Base-by-base conservation (phyloP, 768 basidiomycete species). In the Lentinula aciculospora region DNA sequence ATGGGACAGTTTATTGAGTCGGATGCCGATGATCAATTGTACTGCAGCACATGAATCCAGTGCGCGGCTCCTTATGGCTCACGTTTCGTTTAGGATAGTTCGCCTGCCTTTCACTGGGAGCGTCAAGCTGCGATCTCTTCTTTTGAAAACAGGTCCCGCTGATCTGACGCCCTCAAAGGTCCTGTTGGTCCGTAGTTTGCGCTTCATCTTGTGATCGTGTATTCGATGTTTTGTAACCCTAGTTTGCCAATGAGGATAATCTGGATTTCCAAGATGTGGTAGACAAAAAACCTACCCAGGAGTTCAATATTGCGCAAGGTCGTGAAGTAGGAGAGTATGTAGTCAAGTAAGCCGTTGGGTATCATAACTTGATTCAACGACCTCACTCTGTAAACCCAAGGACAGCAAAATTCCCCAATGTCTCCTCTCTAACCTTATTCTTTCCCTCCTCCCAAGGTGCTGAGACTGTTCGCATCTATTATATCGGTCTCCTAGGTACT, bases 11-110 rank as follows among this genome's bases (percentile, higher is more conserved):
- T 73, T 60, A 68, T 94, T 58, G 89, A 94, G 70, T 94, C 92
- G 17, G 94, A 97, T 62, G 88, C 89, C 32, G 94, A 96, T 70
- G 94, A 95, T 66, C 89, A 93, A 69, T 70, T 97, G 91, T 92
- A 69, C 64, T 45, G 47, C n/a, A 23, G 42, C 32, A n/a, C 29
- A 48, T 2, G 25, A 3, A 23, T 34, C 10, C 46, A 54, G 64
- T 28, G 34, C 13, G 36, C 17, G 19, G 42, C 42, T 56, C 36
- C 23, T 42, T 32, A 25, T 57, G 27, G 57, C 54, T 34, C 55
- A 32, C 42, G 46, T 39, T 39, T 48, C 27, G n/a, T 53, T 34
- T 62, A 92, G 91, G 64, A 92, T 93, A 62, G 71, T 94, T 53
- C 88, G 88, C 49, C 69, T 97, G 27, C 94, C 94, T 1, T 96